phyloP scores from a whole-genome alignment of 306 rosid species.

The Prunus kanzakura region DNA sequence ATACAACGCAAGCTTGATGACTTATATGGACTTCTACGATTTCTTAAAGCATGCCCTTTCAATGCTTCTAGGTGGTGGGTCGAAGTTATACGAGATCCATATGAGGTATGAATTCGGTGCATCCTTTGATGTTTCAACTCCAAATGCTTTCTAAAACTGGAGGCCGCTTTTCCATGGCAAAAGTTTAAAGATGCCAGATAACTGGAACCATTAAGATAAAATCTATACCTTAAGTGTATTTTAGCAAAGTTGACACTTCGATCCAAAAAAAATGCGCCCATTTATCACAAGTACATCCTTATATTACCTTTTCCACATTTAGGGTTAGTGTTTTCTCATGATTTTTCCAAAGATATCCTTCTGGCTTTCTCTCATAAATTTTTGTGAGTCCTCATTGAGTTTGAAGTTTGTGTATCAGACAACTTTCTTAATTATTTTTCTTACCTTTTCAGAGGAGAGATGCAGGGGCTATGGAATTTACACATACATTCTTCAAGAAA shows the following conservation, averaged over 20 bases:
- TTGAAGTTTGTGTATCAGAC: background rate
- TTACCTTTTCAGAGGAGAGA: conserved; percentile 70
- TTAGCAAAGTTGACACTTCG: background rate
- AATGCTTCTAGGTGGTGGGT: conserved; percentile 82
- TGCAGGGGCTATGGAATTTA: conserved; percentile 68
- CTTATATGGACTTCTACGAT: conserved; percentile 76
- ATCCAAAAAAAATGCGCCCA: background rate
- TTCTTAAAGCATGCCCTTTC: conserved; percentile 79
- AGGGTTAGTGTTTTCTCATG: background rate
- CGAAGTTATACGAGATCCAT: conserved; percentile 90
- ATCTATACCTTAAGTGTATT: background rate
- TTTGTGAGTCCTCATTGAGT: background rate
- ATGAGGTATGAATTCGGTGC: conserved; percentile 56
- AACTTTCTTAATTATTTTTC: conserved; percentile 17
- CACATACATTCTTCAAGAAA: conserved; percentile 71
- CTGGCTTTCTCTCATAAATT: background rate
- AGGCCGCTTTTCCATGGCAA: background rate
- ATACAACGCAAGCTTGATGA: conserved; percentile 93
- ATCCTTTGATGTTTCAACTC: conserved; percentile 5
- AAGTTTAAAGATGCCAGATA: background rate
- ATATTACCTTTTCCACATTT: background rate
- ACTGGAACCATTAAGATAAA: background rate
- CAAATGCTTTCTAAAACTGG: background rate
- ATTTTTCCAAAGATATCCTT: background rate
- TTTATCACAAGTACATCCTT: background rate